Conservation (phyloP, 129 eudicot genomes). For the Lonicera japonica region DNA sequence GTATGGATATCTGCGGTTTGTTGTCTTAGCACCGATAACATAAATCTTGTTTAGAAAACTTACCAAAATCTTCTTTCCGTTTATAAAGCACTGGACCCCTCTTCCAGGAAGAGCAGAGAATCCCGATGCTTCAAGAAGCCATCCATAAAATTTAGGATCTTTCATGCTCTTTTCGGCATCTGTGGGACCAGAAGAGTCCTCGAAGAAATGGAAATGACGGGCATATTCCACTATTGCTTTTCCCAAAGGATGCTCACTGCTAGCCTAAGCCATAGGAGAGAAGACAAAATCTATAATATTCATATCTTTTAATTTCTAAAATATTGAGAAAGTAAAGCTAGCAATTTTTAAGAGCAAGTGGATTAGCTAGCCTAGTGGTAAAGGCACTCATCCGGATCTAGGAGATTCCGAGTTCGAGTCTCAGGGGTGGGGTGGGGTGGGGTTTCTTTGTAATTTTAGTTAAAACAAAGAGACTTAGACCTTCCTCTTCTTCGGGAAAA, state of each 20-base stretch:
- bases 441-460: no score
- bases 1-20: no score
- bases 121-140: constrained; percentile 79
- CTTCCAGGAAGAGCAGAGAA: constrained; percentile 86
- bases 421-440: no score
- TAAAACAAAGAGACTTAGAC: no score
- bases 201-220: constrained; percentile 91
- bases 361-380: no score
- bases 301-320: neutral
- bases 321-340: neutral
- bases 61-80: constrained; percentile 71
- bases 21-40: neutral
- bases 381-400: no score
- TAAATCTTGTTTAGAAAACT: constrained; percentile 17
- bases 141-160: constrained; percentile 48
- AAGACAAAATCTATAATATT: neutral
- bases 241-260: constrained; percentile 96
- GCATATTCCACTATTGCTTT: constrained; percentile 85
- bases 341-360: no score
- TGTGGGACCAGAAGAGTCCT: constrained; percentile 46
- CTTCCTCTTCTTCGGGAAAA: no score
- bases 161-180: constrained; percentile 28
- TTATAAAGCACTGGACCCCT: constrained; percentile 71
- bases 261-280: constrained; percentile 43
- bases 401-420: no score